Percentiles rank a stretch among this genome's conserved stretches.
Conservation (phyloP, 352 stramenopile genomes). For the Phytophthora sojae region DNA sequence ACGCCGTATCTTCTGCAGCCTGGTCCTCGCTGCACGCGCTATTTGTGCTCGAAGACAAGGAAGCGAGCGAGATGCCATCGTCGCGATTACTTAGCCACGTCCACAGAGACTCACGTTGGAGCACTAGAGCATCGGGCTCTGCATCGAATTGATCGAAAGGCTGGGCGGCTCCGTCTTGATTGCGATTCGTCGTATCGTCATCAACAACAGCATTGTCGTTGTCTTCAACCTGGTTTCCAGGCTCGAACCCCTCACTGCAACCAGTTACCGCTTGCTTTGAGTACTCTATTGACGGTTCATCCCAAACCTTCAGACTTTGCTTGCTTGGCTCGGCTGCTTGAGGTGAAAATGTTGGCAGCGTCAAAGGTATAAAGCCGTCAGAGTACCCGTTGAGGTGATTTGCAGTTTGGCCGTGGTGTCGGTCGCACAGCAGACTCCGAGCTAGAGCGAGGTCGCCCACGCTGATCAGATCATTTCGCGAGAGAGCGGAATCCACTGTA, state of each 20-base stretch:
- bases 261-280: background rate
- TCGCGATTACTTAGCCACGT: background rate
- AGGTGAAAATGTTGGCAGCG: background rate
- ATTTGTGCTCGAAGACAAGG: background rate
- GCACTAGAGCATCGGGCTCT: background rate
- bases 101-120: background rate
- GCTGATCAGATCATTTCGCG: slow-evolving; percentile 36
- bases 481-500: background rate
- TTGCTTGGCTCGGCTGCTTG: background rate
- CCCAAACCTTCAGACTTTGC: background rate
- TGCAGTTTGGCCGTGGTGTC: background rate
- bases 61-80: background rate
- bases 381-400: background rate
- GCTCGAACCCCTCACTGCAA: background rate
- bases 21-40: background rate
- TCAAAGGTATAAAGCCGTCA: slow-evolving; percentile 21
- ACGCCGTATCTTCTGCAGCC: background rate
- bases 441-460: slow-evolving; percentile 30
- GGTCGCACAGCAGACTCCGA: slow-evolving; percentile 14
- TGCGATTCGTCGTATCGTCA: background rate
- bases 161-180: background rate
- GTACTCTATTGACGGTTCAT: background rate
- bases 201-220: background rate
- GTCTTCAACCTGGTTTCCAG: background rate
- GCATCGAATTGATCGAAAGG: background rate